Percentiles rank a stretch among this genome's conserved stretches.
phyloP scores from a whole-genome alignment of 345 rosid species.

The Bretschneidera sinensis region DNA sequence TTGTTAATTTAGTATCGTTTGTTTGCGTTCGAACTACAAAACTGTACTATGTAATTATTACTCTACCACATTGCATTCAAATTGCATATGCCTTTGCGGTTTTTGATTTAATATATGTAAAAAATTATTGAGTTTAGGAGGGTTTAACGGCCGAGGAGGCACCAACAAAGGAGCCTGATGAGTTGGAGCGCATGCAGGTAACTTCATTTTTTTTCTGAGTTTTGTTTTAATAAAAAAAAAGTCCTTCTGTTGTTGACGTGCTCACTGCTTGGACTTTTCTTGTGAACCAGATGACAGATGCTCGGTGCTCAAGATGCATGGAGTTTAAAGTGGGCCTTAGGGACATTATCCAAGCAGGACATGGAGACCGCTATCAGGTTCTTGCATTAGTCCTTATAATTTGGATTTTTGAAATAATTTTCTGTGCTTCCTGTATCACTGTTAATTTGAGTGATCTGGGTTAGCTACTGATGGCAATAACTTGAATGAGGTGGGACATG shows the following conservation, averaged over 20 bases:
- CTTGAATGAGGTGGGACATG: too few relatives aligned
- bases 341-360: constrained; percentile 98
- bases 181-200: constrained; percentile 78
- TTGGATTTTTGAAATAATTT: too few relatives aligned
- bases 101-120: background rate
- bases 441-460: too few relatives aligned
- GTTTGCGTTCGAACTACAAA: too few relatives aligned
- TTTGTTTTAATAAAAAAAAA: background rate
- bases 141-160: constrained; percentile 90
- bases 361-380: constrained; percentile 95
- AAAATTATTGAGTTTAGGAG: constrained; percentile 44
- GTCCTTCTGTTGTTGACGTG: background rate
- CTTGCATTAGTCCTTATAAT: constrained; percentile 8
- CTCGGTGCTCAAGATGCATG: constrained; percentile 75
- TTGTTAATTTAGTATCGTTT: too few relatives aligned
- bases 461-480: too few relatives aligned
- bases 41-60: too few relatives aligned
- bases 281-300: constrained; percentile 63
- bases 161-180: constrained; percentile 79
- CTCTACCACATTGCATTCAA: too few relatives aligned
- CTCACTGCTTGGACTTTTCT: constrained; percentile 7
- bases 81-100: background rate
- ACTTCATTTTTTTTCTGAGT: background rate
- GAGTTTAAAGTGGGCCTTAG: constrained; percentile 66
- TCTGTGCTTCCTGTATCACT: background rate